Conservation (phyloP, 2,329 filamentous ascomycete species). For the Colletotrichum australisinense region DNA sequence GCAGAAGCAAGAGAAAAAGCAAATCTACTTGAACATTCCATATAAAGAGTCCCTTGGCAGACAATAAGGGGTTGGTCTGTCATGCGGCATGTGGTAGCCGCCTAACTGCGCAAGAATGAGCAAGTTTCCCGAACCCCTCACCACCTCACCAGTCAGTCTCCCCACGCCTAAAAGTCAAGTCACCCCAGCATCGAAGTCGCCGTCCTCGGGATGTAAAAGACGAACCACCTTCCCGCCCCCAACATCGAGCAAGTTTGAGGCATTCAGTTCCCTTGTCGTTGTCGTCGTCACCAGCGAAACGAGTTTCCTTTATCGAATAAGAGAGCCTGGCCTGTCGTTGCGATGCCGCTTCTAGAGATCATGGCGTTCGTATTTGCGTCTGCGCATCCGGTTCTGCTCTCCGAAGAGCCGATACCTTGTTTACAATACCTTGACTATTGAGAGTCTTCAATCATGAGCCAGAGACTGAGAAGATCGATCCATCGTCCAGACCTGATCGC, state of each 20-base stretch:
- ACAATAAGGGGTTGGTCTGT: background rate
- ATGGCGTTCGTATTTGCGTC: background rate
- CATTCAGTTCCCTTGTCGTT: background rate
- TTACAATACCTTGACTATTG: background rate
- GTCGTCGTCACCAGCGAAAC: background rate
- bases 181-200: background rate
- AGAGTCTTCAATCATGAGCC: background rate
- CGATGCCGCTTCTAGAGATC: background rate
- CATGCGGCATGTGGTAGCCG: background rate
- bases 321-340: background rate
- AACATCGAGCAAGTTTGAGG: constrained; percentile 15
- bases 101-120: constrained; percentile 33
- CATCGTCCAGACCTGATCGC: background rate
- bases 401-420: background rate
- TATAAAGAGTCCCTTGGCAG: background rate
- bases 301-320: background rate
- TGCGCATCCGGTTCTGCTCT: background rate
- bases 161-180: background rate
- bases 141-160: background rate
- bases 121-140: constrained; percentile 29
- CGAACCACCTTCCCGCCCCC: background rate
- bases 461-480: background rate
- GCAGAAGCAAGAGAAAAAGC: background rate
- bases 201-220: background rate
- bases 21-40: too few relatives aligned